Percentiles rank a stretch among this genome's conserved stretches.
Evolutionary conservation across 192 early-diverging fungal genomes (phyloP).

Genomic region (Podochytrium sp.): DNA sequence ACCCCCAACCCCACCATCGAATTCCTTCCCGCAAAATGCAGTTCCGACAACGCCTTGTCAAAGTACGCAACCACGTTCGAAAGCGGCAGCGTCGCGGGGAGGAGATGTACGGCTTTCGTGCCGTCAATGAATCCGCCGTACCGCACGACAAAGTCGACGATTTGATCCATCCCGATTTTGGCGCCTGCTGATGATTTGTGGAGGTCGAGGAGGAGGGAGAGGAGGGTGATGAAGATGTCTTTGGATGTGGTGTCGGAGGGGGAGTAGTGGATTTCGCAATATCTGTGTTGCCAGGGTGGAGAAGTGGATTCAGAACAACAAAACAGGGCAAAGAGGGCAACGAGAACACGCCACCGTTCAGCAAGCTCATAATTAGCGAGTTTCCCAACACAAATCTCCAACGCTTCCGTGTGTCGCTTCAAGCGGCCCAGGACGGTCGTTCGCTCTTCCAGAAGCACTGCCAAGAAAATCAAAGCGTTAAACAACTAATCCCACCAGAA

Average conservation of each 20-base stretch:
- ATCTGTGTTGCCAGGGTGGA: slow-evolving; percentile 14
- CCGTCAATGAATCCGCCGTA: slow-evolving; percentile 74
- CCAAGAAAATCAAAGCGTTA: not conserved
- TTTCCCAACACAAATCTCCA: slow-evolving; percentile 81
- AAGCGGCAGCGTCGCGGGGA: slow-evolving; percentile 55
- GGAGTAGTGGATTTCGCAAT: slow-evolving; percentile 47
- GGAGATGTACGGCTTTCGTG: slow-evolving; percentile 44
- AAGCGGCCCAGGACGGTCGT: slow-evolving; percentile 80
- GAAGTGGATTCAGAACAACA: not conserved
- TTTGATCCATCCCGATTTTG: slow-evolving; percentile 53
- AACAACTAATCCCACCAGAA: not conserved
- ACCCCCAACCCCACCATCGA: slow-evolving; percentile 73
- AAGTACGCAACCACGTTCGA: slow-evolving; percentile 54
- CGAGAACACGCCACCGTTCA: slow-evolving; percentile 49
- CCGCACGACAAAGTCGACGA: slow-evolving; percentile 62
- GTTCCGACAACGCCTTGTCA: slow-evolving; percentile 59
- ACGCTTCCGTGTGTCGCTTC: slow-evolving; percentile 84
- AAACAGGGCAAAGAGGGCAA: not conserved
- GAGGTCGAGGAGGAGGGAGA: slow-evolving; percentile 65
- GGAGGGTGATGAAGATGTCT: slow-evolving; percentile 66
- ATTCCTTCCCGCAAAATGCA: slow-evolving; percentile 63
- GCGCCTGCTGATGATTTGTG: slow-evolving; percentile 16
- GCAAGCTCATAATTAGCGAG: slow-evolving; percentile 71
- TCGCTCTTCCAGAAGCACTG: slow-evolving; percentile 77
- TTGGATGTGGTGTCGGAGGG: slow-evolving; percentile 4